Evolutionary conservation across 257 asterid species (phyloP).

Genomic region (Solanum commersonii): DNA sequence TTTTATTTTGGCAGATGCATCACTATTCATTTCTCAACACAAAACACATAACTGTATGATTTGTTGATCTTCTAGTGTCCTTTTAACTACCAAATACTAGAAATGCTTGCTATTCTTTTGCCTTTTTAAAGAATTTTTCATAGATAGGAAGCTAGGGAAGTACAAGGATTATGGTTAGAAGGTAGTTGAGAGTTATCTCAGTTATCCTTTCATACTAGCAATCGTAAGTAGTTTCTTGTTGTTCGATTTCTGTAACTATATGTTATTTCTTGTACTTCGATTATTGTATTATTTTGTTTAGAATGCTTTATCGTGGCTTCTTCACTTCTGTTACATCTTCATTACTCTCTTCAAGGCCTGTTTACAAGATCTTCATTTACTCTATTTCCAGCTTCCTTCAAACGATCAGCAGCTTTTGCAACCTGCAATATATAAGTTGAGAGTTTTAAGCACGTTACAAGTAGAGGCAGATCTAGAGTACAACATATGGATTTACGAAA

Average conservation of each 20-base stretch:
- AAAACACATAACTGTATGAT: not conserved
- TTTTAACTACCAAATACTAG: not conserved
- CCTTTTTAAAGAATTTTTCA: not conserved
- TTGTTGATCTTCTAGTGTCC: not conserved
- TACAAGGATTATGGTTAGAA: not conserved
- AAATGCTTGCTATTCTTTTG: not conserved
- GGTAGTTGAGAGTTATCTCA: not conserved
- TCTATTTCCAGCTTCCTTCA: constrained; percentile 10
- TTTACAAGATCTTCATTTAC: not conserved
- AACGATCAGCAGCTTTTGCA: constrained; percentile 13
- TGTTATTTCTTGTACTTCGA: not conserved
- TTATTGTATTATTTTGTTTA: not conserved
- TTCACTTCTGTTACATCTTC: not conserved
- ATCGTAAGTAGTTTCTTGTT: not conserved
- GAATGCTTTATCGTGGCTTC: not conserved
- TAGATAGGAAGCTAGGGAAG: not conserved
- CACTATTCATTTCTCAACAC: not conserved
- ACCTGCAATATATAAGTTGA: constrained; percentile 6
- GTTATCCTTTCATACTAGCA: not conserved
- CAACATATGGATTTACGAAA: not conserved
- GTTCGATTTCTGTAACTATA: not conserved
- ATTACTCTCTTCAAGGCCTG: not conserved
- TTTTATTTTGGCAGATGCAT: not conserved
- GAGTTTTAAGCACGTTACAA: not conserved
- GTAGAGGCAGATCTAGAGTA: not conserved